phyloP scores from a whole-genome alignment of 176 grass and related monocot genomes.

The Oropetium thomaeum region DNA sequence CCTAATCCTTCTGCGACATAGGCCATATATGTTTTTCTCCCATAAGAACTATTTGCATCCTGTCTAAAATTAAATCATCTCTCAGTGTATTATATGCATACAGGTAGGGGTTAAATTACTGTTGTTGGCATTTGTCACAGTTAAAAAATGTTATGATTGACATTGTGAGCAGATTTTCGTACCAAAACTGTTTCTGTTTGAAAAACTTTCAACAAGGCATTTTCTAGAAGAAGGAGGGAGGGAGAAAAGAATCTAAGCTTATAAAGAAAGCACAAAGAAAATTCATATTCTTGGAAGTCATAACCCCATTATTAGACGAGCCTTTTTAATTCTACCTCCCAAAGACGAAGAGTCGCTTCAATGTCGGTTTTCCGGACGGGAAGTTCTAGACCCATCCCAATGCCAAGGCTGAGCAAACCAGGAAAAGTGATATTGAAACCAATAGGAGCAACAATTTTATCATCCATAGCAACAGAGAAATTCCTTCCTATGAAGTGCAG shows the following conservation, averaged over 20 bases:
- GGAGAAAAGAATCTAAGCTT: too few relatives aligned
- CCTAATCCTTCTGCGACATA: slow-evolving; percentile 73
- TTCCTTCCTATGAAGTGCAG: slow-evolving; percentile 56
- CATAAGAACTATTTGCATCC: slow-evolving; percentile 28
- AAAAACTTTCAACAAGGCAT: too few relatives aligned
- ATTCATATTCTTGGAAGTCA: not conserved
- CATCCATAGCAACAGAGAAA: slow-evolving; percentile 43
- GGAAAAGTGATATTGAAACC: slow-evolving; percentile 78
- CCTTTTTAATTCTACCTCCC: slow-evolving; percentile 61
- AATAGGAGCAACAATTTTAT: slow-evolving; percentile 44
- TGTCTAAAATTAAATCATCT: slow-evolving; percentile 35
- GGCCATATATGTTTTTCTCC: slow-evolving; percentile 60
- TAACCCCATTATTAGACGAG: not conserved
- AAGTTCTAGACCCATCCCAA: slow-evolving; percentile 50
- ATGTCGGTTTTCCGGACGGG: slow-evolving; percentile 30
- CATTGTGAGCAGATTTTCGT: not conserved
- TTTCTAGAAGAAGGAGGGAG: too few relatives aligned
- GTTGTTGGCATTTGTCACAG: not conserved
- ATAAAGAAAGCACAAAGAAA: too few relatives aligned
- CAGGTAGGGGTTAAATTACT: not conserved
- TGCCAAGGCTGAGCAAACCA: slow-evolving; percentile 53
- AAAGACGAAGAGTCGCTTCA: slow-evolving; percentile 19
- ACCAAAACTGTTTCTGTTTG: not conserved
- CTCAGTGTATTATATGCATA: not conserved
- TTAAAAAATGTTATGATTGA: not conserved